phyloP scores from a whole-genome alignment of 2,329 filamentous ascomycete species.

The Aureobasidium uvarum region DNA sequence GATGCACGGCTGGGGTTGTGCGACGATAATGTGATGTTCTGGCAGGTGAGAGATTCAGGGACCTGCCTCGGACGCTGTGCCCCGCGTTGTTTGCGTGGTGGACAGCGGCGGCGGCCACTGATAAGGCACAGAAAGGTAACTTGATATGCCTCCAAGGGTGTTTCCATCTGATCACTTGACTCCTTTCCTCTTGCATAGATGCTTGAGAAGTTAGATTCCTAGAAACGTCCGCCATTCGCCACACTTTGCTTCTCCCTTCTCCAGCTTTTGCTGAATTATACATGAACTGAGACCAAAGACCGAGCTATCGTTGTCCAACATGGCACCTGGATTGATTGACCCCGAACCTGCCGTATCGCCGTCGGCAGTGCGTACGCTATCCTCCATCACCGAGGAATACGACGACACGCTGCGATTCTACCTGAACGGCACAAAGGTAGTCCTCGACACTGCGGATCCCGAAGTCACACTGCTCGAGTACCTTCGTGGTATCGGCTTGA shows the following conservation, averaged over 20 bases:
- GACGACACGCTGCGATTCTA: constrained; percentile 90
- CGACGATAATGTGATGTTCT: not conserved
- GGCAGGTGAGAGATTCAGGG: constrained; percentile 8
- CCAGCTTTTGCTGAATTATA: not conserved
- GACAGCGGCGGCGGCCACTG: constrained; percentile 23
- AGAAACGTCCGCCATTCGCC: not conserved
- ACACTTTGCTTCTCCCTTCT: not conserved
- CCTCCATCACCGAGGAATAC: constrained; percentile 69
- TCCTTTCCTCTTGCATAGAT: not conserved
- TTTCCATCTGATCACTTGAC: not conserved
- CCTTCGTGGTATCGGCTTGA: constrained; percentile 85
- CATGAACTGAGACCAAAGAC: not conserved
- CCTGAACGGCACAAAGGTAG: constrained; percentile 87
- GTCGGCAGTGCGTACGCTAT: constrained; percentile 50
- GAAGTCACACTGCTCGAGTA: constrained; percentile 93
- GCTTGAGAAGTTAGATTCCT: not conserved
- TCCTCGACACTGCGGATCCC: constrained; percentile 82
- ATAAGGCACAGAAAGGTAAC: constrained; percentile 18
- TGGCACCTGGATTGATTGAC: constrained; percentile 59
- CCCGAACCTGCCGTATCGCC: constrained; percentile 47
- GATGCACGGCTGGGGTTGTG: not conserved
- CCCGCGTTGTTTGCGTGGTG: constrained; percentile 20
- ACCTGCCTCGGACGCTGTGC: constrained; percentile 2
- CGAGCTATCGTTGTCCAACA: constrained; percentile 34
- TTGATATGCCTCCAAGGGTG: not conserved